phyloP scores from a whole-genome alignment of 1,284 basidiomycete species.

The Ceratobasidium sp. region DNA sequence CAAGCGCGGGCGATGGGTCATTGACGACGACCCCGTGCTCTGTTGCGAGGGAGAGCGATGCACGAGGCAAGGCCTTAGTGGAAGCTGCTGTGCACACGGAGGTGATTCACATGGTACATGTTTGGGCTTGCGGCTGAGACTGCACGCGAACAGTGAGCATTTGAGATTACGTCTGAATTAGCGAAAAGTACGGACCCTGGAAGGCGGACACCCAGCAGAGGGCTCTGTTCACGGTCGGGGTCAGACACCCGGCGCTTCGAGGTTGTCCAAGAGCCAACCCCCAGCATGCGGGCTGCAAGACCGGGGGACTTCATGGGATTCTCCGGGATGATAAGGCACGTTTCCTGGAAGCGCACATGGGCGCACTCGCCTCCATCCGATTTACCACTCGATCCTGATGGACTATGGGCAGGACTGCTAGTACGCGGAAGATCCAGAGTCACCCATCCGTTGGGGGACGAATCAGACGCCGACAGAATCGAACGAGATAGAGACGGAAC shows the following conservation, averaged over 20 bases:
- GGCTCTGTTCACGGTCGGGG: constrained; percentile 28
- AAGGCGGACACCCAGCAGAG: constrained; percentile 28
- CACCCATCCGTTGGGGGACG: constrained; percentile 33
- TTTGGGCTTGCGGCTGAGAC: constrained; percentile 20
- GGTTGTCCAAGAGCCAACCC: constrained; percentile 8
- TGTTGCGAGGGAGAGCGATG: constrained; percentile 22
- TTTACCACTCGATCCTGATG: constrained; percentile 13
- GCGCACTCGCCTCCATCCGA: constrained; percentile 9
- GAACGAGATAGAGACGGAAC: constrained; percentile 30
- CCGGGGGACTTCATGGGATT: constrained; percentile 21
- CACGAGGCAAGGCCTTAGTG: constrained; percentile 21
- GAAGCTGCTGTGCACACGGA: background rate
- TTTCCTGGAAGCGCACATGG: constrained; percentile 31
- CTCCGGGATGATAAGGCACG: constrained; percentile 26
- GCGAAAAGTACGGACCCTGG: constrained; percentile 29
- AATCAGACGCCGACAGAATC: constrained; percentile 29
- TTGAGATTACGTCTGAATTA: constrained; percentile 29
- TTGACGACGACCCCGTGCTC: background rate
- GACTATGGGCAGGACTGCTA: constrained; percentile 17
- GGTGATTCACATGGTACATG: constrained; percentile 5
- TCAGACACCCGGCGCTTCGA: constrained; percentile 34
- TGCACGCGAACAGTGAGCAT: background rate
- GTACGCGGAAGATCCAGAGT: constrained; percentile 21
- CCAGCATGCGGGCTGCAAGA: constrained; percentile 31
- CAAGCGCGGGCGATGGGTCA: background rate